Conservation (phyloP, 495 filamentous ascomycete species). For the Hypoxylon lienhwacheense region DNA sequence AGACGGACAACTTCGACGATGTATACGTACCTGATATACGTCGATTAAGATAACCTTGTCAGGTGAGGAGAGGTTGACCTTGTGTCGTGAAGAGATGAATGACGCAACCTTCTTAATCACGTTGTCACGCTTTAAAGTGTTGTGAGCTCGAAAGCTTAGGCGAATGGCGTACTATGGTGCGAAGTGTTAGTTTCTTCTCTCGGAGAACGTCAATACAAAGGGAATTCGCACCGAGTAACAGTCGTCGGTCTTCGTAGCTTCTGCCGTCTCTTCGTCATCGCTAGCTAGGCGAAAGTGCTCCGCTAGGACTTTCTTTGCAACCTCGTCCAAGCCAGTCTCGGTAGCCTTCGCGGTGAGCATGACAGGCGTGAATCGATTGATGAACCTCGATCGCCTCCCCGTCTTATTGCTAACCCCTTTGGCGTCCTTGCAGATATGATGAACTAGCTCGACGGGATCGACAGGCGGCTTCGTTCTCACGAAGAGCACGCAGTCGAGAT, state of each 20-base stretch:
- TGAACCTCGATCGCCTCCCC: constrained; percentile 68
- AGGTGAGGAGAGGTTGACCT: constrained; percentile 78
- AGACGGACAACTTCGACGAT: background rate
- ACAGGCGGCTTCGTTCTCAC: constrained; percentile 67
- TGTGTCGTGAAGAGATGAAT: constrained; percentile 62
- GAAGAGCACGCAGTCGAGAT: constrained; percentile 76
- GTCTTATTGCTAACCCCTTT: constrained; percentile 45
- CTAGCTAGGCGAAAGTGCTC: constrained; percentile 67
- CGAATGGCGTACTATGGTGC: constrained; percentile 81
- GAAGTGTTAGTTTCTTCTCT: background rate
- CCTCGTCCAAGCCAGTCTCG: constrained; percentile 69
- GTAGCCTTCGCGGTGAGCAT: constrained; percentile 75
- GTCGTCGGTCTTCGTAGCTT: constrained; percentile 4
- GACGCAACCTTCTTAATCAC: constrained; percentile 79
- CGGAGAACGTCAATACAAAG: background rate
- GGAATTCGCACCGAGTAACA: constrained; percentile 27
- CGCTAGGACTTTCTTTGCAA: constrained; percentile 69
- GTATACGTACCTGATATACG: constrained; percentile 75
- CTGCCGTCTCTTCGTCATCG: constrained; percentile 20
- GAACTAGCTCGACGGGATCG: constrained; percentile 79
- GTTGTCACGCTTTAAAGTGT: constrained; percentile 67
- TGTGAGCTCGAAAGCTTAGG: constrained; percentile 77
- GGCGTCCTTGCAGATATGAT: constrained; percentile 70
- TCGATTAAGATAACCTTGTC: constrained; percentile 87
- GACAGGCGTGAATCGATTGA: constrained; percentile 85